Base-by-base conservation (phyloP, 257 asterid species). In the Penstemon barbatus region DNA sequence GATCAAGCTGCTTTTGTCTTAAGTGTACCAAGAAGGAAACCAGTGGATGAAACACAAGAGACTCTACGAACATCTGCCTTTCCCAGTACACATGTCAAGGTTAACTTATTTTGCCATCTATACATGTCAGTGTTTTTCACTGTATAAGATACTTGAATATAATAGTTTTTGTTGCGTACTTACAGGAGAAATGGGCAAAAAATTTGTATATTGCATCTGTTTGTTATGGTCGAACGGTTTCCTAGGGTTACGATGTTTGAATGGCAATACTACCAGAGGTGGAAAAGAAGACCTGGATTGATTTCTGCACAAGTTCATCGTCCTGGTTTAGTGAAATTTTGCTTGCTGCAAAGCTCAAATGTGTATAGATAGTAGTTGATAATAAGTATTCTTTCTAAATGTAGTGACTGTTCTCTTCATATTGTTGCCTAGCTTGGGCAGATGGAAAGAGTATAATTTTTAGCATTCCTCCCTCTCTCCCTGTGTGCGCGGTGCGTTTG, bases 11-110 rank as follows among this genome's bases (percentile, higher is more conserved):
- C 88, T 36, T 53, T 83, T 55, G 78, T 79, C 36, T 76, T 83
- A 52, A 83, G 85, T 37, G 67, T 59, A 42, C 85, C 88, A 19
- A 75, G 75, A 69, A 70, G 77, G 39, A 52, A 61, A 55, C 83
- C 75, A n/a, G 13, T 61, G 11, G 83, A 83, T 70, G 85, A 80
- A 64, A 80, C 83, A 56, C 88, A 83, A 61, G 88, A 83, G 66
- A 83, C 85, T 0, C 78, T 75, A 56, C 80, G 85, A 5, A 83
- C 88, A 37, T 75, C 83, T 67, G 78, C 81, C 61, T 83, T 83
- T 63, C 88, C 88, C 39, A 72, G 77, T 61, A 11, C 45, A 3
- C 85, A 80, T 66, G 78, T 78, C 46, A 78, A 80, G 88, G 88
- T 78, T 6, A 46, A 25, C 18, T 63, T 53, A 13, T 13, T 58